These are phyloP conservation scores for Hypoxylon lienhwacheense DNA, from an alignment of 495 filamentous ascomycete species.

Conservation along the genomic window DNA sequence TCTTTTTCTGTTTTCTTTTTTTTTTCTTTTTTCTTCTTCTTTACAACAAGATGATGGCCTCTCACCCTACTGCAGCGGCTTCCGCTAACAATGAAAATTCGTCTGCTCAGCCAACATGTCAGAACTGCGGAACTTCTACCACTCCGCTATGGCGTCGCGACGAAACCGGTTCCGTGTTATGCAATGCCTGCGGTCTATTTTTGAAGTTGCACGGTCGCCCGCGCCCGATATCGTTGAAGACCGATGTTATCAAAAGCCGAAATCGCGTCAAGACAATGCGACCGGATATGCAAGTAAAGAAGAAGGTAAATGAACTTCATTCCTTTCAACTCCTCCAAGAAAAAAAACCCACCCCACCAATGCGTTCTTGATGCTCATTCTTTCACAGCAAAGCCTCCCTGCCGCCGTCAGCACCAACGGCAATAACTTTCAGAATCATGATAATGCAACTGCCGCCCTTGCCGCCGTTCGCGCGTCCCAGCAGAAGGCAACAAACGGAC, in stretches of 20 bases:
- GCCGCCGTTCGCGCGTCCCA: slow-evolving; percentile 61
- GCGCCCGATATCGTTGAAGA: slow-evolving; percentile 94
- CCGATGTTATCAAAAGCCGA: slow-evolving; percentile 98
- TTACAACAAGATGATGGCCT: slow-evolving; percentile 39
- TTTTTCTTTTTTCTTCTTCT: slow-evolving; percentile 12
- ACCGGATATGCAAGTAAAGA: slow-evolving; percentile 75
- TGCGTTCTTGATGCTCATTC: slow-evolving; percentile 9
- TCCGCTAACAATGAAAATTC: slow-evolving; percentile 58
- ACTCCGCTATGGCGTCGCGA: slow-evolving; percentile 97
- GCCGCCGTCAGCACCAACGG: slow-evolving; percentile 60
- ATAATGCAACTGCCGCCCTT: slow-evolving; percentile 42
- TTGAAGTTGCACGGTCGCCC: slow-evolving; percentile 93
- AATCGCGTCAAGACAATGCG: slow-evolving; percentile 91
- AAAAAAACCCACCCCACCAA: slow-evolving; percentile 5
- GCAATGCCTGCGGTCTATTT: slow-evolving; percentile 97
- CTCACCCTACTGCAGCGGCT: slow-evolving; percentile 37
- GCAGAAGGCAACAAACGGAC: slow-evolving; percentile 70
- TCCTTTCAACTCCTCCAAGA: too few species aligned
- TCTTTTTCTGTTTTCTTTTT: slow-evolving; percentile 12
- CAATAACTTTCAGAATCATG: slow-evolving; percentile 51
- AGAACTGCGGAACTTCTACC: slow-evolving; percentile 94
- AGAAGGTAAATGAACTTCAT: slow-evolving; percentile 68
- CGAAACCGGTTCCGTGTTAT: slow-evolving; percentile 94
- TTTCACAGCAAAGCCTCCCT: slow-evolving; percentile 50
- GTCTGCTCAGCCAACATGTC: slow-evolving; percentile 87